phyloP scores from a whole-genome alignment of 768 basidiomycete species.

The Mycena maculata region DNA sequence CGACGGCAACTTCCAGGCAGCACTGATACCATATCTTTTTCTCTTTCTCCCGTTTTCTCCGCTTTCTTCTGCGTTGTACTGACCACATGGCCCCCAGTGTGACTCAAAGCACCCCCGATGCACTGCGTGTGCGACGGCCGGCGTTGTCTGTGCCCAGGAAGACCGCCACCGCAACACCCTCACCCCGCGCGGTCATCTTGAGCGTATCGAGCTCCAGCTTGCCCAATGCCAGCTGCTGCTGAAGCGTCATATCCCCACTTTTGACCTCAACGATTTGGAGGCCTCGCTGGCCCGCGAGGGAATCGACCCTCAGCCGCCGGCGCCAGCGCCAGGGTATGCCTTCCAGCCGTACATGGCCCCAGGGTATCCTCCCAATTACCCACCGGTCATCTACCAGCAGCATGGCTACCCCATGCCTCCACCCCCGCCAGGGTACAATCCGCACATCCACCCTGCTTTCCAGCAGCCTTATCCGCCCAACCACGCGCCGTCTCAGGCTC shows the following conservation, averaged over 20 bases:
- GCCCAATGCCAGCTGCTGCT: slow-evolving; percentile 83
- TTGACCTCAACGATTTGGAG: slow-evolving; percentile 74
- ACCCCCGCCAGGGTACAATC: slow-evolving; percentile 59
- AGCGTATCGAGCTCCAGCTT: slow-evolving; percentile 84
- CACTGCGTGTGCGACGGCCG: slow-evolving; percentile 85
- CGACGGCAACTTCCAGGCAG: slow-evolving; percentile 85
- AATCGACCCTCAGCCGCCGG: slow-evolving; percentile 59
- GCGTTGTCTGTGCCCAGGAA: slow-evolving; percentile 86
- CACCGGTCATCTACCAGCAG: slow-evolving; percentile 44
- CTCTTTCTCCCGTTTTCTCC: slow-evolving; percentile 31
- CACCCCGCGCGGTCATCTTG: slow-evolving; percentile 86
- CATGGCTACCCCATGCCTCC: slow-evolving; percentile 54
- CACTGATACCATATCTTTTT: slow-evolving; percentile 47
- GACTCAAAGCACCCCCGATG: slow-evolving; percentile 92
- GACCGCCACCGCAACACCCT: slow-evolving; percentile 90
- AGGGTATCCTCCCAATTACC: slow-evolving; percentile 36
- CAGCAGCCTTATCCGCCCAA: slow-evolving; percentile 60
- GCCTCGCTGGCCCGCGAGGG: slow-evolving; percentile 74
- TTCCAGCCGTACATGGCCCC: slow-evolving; percentile 39
- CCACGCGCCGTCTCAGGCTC: slow-evolving; percentile 47
- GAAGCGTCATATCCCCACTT: slow-evolving; percentile 76
- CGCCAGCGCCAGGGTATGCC: slow-evolving; percentile 28
- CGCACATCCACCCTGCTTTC: slow-evolving; percentile 72
- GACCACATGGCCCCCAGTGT: slow-evolving; percentile 64
- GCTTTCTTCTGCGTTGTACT: slow-evolving; percentile 50